Evolutionary conservation across 2,329 filamentous ascomycete species (phyloP), one percentile per base, ranked within the genome.

Genomic region (Paracoccidioides brasiliensis): DNA sequence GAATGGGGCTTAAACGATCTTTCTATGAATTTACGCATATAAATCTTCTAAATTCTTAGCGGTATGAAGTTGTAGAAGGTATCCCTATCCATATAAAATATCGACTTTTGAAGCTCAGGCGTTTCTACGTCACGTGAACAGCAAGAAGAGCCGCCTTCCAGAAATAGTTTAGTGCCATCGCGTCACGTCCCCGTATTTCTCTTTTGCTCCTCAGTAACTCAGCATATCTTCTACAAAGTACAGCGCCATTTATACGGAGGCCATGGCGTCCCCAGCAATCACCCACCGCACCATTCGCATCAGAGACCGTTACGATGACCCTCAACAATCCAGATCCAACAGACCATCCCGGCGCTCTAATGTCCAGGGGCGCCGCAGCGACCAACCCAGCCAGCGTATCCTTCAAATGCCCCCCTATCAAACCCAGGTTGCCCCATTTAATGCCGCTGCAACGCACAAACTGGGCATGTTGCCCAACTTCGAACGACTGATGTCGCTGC

Each of bases 391-490:
- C 32, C 45, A 32, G 8, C 32, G 32, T n/a, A 10, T 49, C 3
- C 63, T 66, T 2, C 57, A 63, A 9, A 62, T 80, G 41, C 75
- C 78, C 9, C 61, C 70, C 5, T 84, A 84, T 64, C 70, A 81
- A 64, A 70, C 74, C 14, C 79, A 78, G 2, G 67, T 69, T 8
- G 76, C 76, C 55, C 73, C 79, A 0, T 74, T 84, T 22, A 79
- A 75, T 53, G 58, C 61, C 0, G 64, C 69, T 8, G 74, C 74
- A 2, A 75, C 78, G 57, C 69, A 70, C 30, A 69, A 71, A 1
- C 69, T 85, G 4, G 66, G 72, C 2, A 59, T 66, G 0, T 66
- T 85, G 3, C 64, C 73, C 5, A 64, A 71, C 15, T 68, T 68
- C 3, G 67, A 72, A 8, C 67, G 72, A 15, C 64, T 78, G 7